Evolutionary conservation across 371 early-diverging fungal species (phyloP), one percentile per base, ranked within the genome.

Genomic region (Mucor sp.): DNA sequence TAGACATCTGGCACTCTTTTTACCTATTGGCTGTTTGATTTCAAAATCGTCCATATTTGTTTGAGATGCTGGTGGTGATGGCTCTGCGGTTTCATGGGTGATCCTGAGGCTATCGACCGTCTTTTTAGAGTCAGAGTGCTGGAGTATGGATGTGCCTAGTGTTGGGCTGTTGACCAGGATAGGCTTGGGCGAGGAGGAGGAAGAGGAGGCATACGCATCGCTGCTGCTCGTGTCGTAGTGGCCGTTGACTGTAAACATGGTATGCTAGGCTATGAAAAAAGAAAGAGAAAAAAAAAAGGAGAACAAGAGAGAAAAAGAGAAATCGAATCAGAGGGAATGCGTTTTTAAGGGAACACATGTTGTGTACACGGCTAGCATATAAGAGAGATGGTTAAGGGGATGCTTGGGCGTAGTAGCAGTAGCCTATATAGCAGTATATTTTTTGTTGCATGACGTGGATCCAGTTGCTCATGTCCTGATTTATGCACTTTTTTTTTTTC

Each of bases 41-140:
- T 75, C 75, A 65, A 75, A 75, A 66, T 71, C 69, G 33, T 71
- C 69, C 60, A 75, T 75, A 56, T 68, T 75, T 44, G 65, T 63
- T 63, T 63, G 58, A 44, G 65, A 53, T 32, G 65, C 43, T 17
- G 43, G 39, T 35, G 15, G 33, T 6, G 30, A 30, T 19, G 17
- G 33, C 15, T 47, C 62, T 23, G 33, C 19, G 3, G 21, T 7
- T 19, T 32, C 25, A 19, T 19, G 14, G 19, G 47, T 61, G 14
- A 65, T 58, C 21, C 44, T 65, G 11, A 65, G 58, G 30, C 41
- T 44, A 23, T 65, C 65, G 1, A 58, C 58, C 14, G 57, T 65
- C 33, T 39, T 65, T 44, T 56, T 58, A 8, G 57, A 43, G 6
- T 63, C 63, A 0, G 39, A 14, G 6, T 44, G 62, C 32, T 67